Base-by-base conservation (phyloP, 768 basidiomycete species). In the Saitozyma podzolica region DNA sequence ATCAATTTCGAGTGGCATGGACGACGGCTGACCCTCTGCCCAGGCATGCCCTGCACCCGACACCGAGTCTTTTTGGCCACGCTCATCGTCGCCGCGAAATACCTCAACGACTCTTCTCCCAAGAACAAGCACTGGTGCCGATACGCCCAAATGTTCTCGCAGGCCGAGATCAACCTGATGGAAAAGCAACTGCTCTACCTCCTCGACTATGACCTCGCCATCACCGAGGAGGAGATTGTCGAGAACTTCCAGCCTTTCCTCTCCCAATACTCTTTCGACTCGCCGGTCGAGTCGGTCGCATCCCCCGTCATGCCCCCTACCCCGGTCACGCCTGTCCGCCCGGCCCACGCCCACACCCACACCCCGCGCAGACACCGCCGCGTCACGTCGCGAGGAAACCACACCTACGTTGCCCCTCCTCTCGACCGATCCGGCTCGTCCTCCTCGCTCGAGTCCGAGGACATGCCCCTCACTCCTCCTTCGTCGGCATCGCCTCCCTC, bases 171-270 rank as follows among this genome's bases (percentile, higher is more conserved):
- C 78, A 96, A 94, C 80, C 84, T 94, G 67, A 97, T 97, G 94
- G 95, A 99, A 82, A 90, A 87, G 81, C 92, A 99, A 81, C 85
- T 99, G 37, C 86, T 99, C 56, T 89, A 85, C 80, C 83, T 97
- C 62, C 86, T 99, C 68, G 90, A 95, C 81, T 78, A 77, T 64
- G 75, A 78, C 53, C 63, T 78, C 19, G 70, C 63, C 4, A 75
- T 78, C 69, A 66, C 60, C 50, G 77, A 78, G 62, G 53, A 54
- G n/a, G 74, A 78, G 67, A 70, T 78, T 41, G 66, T 74, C 8
- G 48, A 66, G n/a, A 67, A 79, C 70, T 76, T 79, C 59, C 63
- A 78, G 50, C 76, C 76, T 37, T 79, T 78, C 76, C 62, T 77
- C 45, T 64, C 56, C 9, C 71, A 66, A 47, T 74, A 73, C 71